Evolutionary conservation across 2,329 filamentous ascomycete genomes (phyloP).

Genomic region (Fusarium sp.): DNA sequence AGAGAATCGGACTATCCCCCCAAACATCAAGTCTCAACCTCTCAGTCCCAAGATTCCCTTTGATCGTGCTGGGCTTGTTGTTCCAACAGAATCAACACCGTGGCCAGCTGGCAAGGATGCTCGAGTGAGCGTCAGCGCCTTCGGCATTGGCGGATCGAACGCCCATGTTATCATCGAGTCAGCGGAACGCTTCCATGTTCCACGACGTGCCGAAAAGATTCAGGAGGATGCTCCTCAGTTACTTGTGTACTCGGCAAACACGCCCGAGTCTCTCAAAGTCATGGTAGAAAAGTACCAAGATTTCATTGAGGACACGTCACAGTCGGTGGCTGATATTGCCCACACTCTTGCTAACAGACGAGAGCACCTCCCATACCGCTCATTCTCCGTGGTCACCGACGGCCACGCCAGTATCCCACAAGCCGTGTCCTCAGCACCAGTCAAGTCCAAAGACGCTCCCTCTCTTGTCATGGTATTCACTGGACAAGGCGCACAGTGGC

Average conservation of each 20-base stretch:
- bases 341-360: neutral
- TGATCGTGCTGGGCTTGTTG: no score
- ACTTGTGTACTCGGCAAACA: no score
- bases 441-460: neutral
- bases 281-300: neutral
- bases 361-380: neutral
- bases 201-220: no score
- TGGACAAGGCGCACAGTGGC: conserved; percentile 50
- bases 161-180: no score
- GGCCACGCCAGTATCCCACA: neutral
- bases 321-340: neutral
- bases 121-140: no score
- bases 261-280: no score
- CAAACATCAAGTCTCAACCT: conserved; percentile 46
- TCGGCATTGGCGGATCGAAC: no score
- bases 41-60: conserved; percentile 38
- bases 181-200: no score
- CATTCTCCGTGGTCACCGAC: neutral
- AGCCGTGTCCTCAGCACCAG: neutral
- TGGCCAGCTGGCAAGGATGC: no score
- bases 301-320: neutral
- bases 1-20: conserved; percentile 45
- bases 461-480: conserved; percentile 40
- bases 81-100: no score
- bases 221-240: no score